phyloP scores from a whole-genome alignment of 2,329 filamentous ascomycete genomes.

The Lachnellula hyalina region DNA sequence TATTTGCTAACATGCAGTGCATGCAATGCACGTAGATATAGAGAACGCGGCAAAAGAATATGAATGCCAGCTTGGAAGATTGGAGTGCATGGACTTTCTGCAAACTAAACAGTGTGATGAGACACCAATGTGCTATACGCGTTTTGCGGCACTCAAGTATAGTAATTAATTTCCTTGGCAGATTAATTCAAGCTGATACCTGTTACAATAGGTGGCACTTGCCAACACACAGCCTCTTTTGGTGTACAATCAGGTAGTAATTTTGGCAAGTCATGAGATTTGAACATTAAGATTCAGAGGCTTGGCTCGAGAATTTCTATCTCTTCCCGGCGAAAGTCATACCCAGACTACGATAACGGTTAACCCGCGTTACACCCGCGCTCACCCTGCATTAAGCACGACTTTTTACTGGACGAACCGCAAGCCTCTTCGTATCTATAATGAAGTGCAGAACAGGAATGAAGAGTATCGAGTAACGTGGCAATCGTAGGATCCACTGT shows the following conservation, averaged over 20 bases:
- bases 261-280: neutral
- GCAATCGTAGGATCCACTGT: slow-evolving; percentile 18
- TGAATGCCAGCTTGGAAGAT: neutral
- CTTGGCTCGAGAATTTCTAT: neutral
- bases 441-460: neutral
- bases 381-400: neutral
- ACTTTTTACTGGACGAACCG: neutral
- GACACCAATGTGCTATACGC: neutral
- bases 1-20: neutral
- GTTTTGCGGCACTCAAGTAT: neutral
- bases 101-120: neutral
- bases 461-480: slow-evolving; percentile 14
- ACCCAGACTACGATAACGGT: neutral
- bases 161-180: neutral
- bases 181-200: neutral
- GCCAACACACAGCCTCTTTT: neutral
- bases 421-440: neutral
- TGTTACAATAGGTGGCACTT: neutral
- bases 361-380: neutral
- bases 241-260: neutral
- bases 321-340: neutral
- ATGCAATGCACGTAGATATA: neutral
- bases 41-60: neutral
- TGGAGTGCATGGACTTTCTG: neutral
- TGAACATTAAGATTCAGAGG: neutral